Conservation (phyloP, 2,329 filamentous ascomycete species). For the Teratosphaeria destructans region DNA sequence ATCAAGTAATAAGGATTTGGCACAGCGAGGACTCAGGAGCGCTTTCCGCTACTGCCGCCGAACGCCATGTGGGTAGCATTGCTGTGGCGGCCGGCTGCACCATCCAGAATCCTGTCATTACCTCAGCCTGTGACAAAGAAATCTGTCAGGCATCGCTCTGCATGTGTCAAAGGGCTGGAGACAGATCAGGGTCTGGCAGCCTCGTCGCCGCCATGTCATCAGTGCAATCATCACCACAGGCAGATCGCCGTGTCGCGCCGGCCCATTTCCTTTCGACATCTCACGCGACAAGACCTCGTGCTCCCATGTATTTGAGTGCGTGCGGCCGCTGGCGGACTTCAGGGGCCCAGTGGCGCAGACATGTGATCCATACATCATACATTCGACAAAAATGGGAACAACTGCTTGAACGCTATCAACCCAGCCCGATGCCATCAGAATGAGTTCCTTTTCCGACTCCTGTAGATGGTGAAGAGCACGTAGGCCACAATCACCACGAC, state of each 20-base stretch:
- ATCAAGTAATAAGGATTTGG: neutral
- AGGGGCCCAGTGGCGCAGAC: neutral
- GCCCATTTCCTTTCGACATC: neutral
- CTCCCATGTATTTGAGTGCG: neutral
- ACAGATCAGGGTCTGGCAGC: neutral
- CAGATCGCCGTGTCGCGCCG: neutral
- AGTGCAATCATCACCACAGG: neutral
- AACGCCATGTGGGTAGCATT: neutral
- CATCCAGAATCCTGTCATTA: neutral
- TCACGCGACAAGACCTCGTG: neutral
- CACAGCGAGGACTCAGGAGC: neutral
- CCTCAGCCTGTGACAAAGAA: neutral
- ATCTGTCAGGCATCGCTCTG: neutral
- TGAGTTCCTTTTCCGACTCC: conserved; percentile 43
- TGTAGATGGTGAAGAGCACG: conserved; percentile 75
- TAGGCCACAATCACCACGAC: conserved; percentile 63
- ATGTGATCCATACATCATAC: conserved; percentile 2
- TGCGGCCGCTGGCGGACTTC: no score
- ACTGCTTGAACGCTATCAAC: conserved; percentile 10
- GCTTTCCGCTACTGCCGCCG: neutral
- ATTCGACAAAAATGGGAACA: neutral
- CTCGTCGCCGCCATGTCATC: neutral
- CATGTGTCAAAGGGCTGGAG: neutral
- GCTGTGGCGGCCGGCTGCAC: neutral
- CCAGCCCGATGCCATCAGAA: conserved; percentile 25